A percentile compares a stretch with the other conserved stretches of the same genome.
These are phyloP conservation scores for Uronychia setigera DNA, from an alignment of 73 alveolate species.

Conservation along the genomic window DNA sequence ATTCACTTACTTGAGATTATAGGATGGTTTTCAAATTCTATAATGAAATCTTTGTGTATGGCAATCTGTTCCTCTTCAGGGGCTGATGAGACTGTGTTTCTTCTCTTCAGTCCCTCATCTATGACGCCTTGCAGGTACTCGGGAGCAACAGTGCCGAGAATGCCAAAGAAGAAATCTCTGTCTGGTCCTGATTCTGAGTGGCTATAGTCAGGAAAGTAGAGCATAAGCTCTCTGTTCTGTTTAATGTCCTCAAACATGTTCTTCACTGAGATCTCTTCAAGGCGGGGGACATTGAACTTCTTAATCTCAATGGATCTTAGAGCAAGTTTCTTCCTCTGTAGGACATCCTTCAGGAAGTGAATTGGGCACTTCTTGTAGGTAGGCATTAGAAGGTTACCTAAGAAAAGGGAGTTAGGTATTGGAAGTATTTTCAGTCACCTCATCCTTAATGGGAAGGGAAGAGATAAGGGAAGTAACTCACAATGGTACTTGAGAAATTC, in stretches of 20 bases:
- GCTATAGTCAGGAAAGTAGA: not conserved
- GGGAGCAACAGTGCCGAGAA: not conserved
- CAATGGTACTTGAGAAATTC: no score
- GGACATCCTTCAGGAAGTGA: not conserved
- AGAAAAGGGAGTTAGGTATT: no score
- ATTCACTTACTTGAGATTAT: not conserved
- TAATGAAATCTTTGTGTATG: not conserved
- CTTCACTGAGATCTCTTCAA: not conserved
- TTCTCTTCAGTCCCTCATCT: not conserved
- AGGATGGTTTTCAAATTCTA: not conserved
- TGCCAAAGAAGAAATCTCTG: not conserved
- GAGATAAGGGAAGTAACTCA: no score
- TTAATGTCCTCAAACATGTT: not conserved
- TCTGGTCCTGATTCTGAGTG: not conserved
- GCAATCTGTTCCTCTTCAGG: not conserved
- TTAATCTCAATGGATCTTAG: not conserved
- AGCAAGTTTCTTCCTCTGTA: not conserved
- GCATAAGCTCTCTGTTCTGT: not conserved
- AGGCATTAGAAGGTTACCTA: slow-evolving; percentile 3
- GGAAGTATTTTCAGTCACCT: no score
- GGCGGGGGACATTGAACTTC: not conserved
- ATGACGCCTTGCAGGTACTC: not conserved
- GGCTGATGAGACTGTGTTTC: no score
- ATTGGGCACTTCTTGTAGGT: slow-evolving; percentile 7
- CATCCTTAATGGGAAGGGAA: no score